phyloP scores from a whole-genome alignment of 225 moss, liverwort and hornwort species.

The Physcomitrellopsis africana region DNA sequence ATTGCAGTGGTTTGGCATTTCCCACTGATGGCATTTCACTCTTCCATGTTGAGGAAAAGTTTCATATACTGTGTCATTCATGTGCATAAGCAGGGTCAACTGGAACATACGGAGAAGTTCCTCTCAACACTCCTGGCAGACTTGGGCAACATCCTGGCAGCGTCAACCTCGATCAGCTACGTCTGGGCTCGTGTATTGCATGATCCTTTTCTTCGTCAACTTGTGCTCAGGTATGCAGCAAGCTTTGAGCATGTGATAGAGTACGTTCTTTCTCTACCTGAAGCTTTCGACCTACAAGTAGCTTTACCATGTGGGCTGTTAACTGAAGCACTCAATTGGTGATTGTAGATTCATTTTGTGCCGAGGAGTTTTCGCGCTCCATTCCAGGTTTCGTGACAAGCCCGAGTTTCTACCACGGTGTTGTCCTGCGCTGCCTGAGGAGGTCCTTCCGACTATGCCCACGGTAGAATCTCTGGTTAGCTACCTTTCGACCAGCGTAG shows the following conservation, averaged over 20 bases:
- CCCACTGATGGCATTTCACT: not conserved
- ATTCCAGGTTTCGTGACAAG: conserved; percentile 61
- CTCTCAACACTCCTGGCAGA: conserved; percentile 61
- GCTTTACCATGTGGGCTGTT: no score
- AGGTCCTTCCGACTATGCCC: conserved; percentile 57
- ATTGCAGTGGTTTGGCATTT: not conserved
- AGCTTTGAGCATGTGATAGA: no score
- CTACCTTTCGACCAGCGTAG: conserved; percentile 66
- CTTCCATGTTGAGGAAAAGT: conserved; percentile 7
- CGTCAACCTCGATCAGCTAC: conserved; percentile 51
- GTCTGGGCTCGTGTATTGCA: conserved; percentile 77
- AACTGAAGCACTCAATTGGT: no score
- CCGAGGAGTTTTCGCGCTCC: conserved; percentile 78
- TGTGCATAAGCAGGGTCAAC: conserved; percentile 45
- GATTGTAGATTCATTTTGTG: conserved; percentile 84
- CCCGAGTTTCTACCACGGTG: conserved; percentile 78
- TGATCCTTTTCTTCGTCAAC: conserved; percentile 88
- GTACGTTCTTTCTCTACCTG: not conserved
- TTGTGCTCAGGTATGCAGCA: conserved; percentile 67
- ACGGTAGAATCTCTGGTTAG: conserved; percentile 67
- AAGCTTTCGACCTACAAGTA: not conserved
- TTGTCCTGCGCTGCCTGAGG: conserved; percentile 76
- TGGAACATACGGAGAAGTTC: conserved; percentile 55
- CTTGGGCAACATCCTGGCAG: conserved; percentile 68
- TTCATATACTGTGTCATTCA: not conserved